Base-by-base conservation (phyloP, 2,329 filamentous ascomycete species). In the Fusarium penzigii region DNA sequence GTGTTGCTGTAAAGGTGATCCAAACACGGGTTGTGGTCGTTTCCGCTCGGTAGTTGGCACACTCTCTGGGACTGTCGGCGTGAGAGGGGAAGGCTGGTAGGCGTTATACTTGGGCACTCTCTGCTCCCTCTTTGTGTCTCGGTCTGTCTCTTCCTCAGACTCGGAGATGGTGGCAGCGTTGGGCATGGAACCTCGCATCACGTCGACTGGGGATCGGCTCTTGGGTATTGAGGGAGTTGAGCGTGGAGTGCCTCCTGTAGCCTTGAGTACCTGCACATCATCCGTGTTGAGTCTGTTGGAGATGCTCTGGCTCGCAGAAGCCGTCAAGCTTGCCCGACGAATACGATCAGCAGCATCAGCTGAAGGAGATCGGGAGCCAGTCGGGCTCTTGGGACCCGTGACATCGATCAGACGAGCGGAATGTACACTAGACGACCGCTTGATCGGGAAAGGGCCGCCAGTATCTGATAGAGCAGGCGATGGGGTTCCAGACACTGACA, bases 341-440 rank as follows among this genome's bases (percentile, higher is more conserved):
- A 67, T 64, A n/a, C 75, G 70, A 34, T 80, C 78, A 12, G 67
- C 57, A 3, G 71, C 68, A 17, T 81, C 79, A 1, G 76, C 58
- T 0, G 79, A 83, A 29, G 72, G 75, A 42, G 75, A 70, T 38
- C 78, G 75, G n/a, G 81, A 82, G 40, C 72, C 71, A 10, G 68
- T 63, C 12, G 80, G 79, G 56, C 78, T 83, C 56, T 78, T 79
- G 17, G 79, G 79, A 11, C 74, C 75, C 9, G 75, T 61, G 6
- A 85, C 81, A 36, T 85, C 81, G 25, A 85, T 80, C 36, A 85
- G 71, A n/a, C 82, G 78, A 36, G 80, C 78, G 3, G 82, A 84
- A 54, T 78, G 77, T 16, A 82, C 72, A 58, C 80, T 83, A 3
- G 78, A 61, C 64, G 77, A 61, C 70, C 66, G 56, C 59, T 72